phyloP scores from a whole-genome alignment of 768 basidiomycete species.

The Lentinula sp. region DNA sequence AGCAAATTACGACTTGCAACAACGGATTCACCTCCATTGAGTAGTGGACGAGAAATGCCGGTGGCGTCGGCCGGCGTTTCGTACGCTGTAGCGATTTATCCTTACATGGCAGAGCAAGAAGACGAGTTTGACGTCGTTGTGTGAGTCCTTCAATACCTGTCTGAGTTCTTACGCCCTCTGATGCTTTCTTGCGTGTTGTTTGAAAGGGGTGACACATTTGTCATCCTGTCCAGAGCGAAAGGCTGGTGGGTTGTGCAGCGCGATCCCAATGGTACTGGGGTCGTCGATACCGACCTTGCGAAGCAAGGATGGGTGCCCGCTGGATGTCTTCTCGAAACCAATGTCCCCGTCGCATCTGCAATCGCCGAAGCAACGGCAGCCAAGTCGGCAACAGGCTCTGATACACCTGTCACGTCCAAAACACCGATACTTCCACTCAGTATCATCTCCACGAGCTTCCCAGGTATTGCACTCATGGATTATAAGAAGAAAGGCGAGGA shows the following conservation, averaged over 20 bases:
- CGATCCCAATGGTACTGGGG: conserved; percentile 80
- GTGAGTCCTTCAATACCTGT: conserved; percentile 41
- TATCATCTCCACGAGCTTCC: conserved; percentile 97
- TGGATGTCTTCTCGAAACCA: conserved; percentile 91
- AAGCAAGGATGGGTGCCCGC: conserved; percentile 98
- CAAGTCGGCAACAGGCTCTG: conserved; percentile 31
- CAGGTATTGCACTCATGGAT: conserved; percentile 94
- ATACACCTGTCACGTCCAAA: conserved; percentile 34
- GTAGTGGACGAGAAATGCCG: conserved; percentile 32
- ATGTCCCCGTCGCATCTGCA: conserved; percentile 83
- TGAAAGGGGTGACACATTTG: conserved; percentile 82
- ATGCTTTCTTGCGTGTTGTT: neutral
- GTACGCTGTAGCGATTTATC: conserved; percentile 97
- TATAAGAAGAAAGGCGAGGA: conserved; percentile 92
- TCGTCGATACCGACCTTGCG: conserved; percentile 67
- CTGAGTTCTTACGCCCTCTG: neutral
- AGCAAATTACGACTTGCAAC: neutral
- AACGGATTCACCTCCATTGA: conserved; percentile 3
- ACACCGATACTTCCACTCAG: conserved; percentile 84
- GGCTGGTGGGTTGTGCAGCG: conserved; percentile 99
- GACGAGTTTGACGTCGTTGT: conserved; percentile 98
- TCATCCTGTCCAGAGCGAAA: conserved; percentile 88
- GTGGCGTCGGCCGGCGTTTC: conserved; percentile 56
- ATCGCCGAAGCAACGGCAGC: conserved; percentile 76
- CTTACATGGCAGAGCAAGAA: conserved; percentile 97